A percentile compares a stretch with the other conserved stretches of the same genome.
Conservation (phyloP, 75 land plant genomes). For the Pinus tabuliformis region DNA sequence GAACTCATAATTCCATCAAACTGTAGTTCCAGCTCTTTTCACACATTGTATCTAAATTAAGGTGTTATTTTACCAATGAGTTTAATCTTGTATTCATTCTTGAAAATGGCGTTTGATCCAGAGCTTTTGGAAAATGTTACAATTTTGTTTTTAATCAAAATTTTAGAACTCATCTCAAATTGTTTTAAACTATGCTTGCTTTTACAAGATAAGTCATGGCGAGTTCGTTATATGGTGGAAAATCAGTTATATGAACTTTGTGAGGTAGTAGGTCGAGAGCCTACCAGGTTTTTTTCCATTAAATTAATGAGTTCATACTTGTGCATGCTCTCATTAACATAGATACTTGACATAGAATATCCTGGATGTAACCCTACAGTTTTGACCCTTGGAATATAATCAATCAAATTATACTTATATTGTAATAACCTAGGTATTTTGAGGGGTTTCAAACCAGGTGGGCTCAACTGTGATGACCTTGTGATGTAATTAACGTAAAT, state of each 20-base stretch:
- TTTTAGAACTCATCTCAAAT: background rate
- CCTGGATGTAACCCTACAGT: too few species aligned
- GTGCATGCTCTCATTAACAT: background rate
- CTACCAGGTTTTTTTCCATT: constrained; percentile 74
- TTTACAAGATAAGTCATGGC: constrained; percentile 95
- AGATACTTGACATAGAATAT: background rate
- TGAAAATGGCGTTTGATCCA: too few species aligned
- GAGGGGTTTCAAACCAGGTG: background rate
- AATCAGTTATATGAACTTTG: constrained; percentile 95
- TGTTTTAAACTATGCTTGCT: background rate
- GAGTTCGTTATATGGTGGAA: constrained; percentile 98
- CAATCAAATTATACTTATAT: background rate
- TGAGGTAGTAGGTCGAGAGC: constrained; percentile 96
- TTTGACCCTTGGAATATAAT: background rate
- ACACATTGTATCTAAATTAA: too few species aligned
- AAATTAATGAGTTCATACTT: too few species aligned
- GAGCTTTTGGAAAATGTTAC: too few species aligned
- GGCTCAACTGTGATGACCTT: background rate
- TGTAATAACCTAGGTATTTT: background rate
- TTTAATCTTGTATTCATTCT: too few species aligned
- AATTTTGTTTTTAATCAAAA: too few species aligned
- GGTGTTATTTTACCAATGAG: too few species aligned
- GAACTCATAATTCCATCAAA: too few species aligned
- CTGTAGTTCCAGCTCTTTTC: too few species aligned
- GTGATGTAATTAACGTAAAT: background rate